Conservation (phyloP, 805 yeast species). For the Lipomyces chichibuensis region DNA sequence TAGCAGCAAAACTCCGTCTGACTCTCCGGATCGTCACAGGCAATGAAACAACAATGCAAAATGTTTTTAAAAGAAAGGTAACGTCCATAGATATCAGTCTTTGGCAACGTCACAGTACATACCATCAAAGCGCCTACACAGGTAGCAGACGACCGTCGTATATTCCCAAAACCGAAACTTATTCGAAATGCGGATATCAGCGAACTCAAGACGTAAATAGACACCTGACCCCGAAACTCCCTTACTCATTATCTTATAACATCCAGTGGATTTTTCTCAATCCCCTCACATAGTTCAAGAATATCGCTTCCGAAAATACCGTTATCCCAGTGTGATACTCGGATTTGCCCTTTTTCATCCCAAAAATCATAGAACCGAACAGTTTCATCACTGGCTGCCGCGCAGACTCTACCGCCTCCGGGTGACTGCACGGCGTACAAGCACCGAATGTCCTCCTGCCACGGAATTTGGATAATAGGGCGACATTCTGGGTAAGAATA, state of each 20-base stretch:
- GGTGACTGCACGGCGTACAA: slow-evolving; percentile 71
- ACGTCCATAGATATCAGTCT: background rate
- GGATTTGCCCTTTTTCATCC: slow-evolving; percentile 45
- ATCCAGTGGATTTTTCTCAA: slow-evolving; percentile 33
- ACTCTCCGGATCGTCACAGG: background rate
- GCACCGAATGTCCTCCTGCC: slow-evolving; percentile 53
- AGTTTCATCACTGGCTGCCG: slow-evolving; percentile 78
- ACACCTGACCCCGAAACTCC: background rate
- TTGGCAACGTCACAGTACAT: slow-evolving; percentile 1
- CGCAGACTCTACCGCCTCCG: slow-evolving; percentile 62
- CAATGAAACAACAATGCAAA: background rate
- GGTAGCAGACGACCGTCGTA: background rate
- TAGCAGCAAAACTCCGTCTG: background rate
- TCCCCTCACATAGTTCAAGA: slow-evolving; percentile 39
- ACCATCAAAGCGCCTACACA: background rate
- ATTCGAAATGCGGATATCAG: background rate
- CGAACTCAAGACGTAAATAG: slow-evolving; percentile 7
- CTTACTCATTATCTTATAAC: slow-evolving; percentile 18
- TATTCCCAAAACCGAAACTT: background rate
- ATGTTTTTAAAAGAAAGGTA: background rate
- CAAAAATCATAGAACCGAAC: slow-evolving; percentile 75
- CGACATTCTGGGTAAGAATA: slow-evolving; percentile 69
- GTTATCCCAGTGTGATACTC: slow-evolving; percentile 32
- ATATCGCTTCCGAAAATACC: slow-evolving; percentile 39
- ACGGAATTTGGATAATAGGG: slow-evolving; percentile 36